Evolutionary conservation across 208 protist species (phyloP), one percentile per base, ranked within the genome.

Genomic region (Leishmania tarentolae): DNA sequence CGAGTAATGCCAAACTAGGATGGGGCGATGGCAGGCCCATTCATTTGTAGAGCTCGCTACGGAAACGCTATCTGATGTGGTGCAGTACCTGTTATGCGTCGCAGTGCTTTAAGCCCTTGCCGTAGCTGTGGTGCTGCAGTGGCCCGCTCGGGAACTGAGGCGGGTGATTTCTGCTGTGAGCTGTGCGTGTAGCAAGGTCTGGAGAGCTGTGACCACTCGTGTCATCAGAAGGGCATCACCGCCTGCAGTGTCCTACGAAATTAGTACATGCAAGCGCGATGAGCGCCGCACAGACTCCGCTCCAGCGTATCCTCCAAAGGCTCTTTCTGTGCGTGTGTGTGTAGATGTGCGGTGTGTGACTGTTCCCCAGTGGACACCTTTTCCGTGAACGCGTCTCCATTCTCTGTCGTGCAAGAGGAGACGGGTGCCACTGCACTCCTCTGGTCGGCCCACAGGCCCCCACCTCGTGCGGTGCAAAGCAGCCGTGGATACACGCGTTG

Each of bases 41-140:
- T 63, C 57, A 31, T 28, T 71, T 31, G 37, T 59, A 21, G 75
- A 79, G 75, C 13, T 79, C 17, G 3, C 75, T 21, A 57, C 61
- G 19, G 56, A 9, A 17, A 53, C 75, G 24, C 42, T 5, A 1
- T 73, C 8, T n/a, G 6, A 17, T 44, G 21, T 19, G 31, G 24
- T 17, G 47, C 42, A 28, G 44, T 79, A 15, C n/a, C 7, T 40
- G 44, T 44, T 44, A 28, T 35, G 57, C n/a, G 57, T 31, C 28
- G 35, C 52, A 35, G 47, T 11, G 46, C 42, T 79, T 8, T 19
- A 73, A 47, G 21, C 46, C 42, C 17, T 79, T 50, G 37, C n/a
- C 3, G 53, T 63, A 44, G 15, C 73, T 19, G 37, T 37, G 59
- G n/a, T 44, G 13, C 63, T 42, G 63, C 21, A 37, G 19, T 44